Evolutionary conservation across 306 rosid genomes (phyloP).

Genomic region (Begonia fuchsioides): DNA sequence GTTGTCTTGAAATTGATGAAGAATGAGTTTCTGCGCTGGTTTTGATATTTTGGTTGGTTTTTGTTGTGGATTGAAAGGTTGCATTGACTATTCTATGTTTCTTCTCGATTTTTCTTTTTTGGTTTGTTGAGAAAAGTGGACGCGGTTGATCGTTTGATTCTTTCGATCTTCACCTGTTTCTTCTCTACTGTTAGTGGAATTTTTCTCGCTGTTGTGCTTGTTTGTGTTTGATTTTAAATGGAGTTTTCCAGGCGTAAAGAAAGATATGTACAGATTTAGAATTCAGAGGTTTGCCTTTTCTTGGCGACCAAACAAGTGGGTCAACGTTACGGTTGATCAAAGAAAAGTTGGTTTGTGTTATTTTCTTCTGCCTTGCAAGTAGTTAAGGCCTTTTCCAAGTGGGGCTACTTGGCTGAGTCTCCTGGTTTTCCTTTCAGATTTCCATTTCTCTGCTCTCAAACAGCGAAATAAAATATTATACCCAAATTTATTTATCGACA

Average conservation of each 20-base stretch:
- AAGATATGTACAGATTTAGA: too few relatives aligned
- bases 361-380: background rate
- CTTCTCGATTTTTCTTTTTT: background rate
- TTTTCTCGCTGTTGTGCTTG: too few relatives aligned
- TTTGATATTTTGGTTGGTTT: background rate
- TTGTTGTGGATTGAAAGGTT: background rate
- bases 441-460: constrained; percentile 9
- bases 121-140: constrained; percentile 1
- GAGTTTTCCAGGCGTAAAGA: too few relatives aligned
- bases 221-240: too few relatives aligned
- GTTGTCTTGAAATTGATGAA: background rate
- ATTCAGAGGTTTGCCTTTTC: background rate
- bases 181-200: background rate
- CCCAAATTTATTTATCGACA: too few relatives aligned
- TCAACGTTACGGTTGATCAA: background rate
- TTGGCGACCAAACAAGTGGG: constrained; percentile 13
- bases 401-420: background rate
- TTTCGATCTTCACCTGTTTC: background rate
- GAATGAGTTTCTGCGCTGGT: background rate
- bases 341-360: too few relatives aligned
- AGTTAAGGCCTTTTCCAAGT: background rate
- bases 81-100: background rate
- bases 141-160: background rate
- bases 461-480: constrained; percentile 4
- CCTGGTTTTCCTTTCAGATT: constrained; percentile 1